phyloP scores from a whole-genome alignment of 2,329 filamentous ascomycete genomes.

The Fusarium sp. region DNA sequence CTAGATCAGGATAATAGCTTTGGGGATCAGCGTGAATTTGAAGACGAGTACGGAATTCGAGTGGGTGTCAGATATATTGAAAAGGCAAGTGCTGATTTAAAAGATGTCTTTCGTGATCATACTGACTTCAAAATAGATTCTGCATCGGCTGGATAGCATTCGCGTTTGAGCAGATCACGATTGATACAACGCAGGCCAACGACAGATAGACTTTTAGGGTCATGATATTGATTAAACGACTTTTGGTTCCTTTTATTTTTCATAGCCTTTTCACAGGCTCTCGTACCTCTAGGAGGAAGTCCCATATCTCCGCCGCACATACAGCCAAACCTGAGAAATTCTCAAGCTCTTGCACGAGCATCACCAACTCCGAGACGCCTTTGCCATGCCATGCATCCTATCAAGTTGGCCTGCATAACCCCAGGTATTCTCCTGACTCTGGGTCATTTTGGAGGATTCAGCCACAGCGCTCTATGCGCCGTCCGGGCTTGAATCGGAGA shows the following conservation, averaged over 20 bases:
- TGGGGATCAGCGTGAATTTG: slow-evolving; percentile 43
- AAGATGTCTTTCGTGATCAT: background rate
- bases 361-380: slow-evolving; percentile 60
- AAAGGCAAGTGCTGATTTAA: slow-evolving; percentile 3
- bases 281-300: slow-evolving; percentile 46
- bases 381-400: slow-evolving; percentile 58
- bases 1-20: slow-evolving; percentile 52
- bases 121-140: background rate
- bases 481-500: slow-evolving; percentile 29
- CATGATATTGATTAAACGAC: slow-evolving; percentile 44
- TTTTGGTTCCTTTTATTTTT: slow-evolving; percentile 48
- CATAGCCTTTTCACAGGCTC: slow-evolving; percentile 42
- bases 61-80: slow-evolving; percentile 28
- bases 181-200: background rate
- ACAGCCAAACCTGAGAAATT: slow-evolving; percentile 50
- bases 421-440: slow-evolving; percentile 42
- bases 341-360: slow-evolving; percentile 51
- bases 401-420: slow-evolving; percentile 52
- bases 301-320: slow-evolving; percentile 47
- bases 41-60: slow-evolving; percentile 25
- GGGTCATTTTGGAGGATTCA: slow-evolving; percentile 32
- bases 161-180: background rate
- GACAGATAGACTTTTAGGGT: slow-evolving; percentile 3
- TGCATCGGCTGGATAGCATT: background rate
- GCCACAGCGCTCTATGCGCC: slow-evolving; percentile 17